Evolutionary conservation across 2,329 filamentous ascomycete genomes (phyloP).

Genomic region (Fusarium cicatricum): DNA sequence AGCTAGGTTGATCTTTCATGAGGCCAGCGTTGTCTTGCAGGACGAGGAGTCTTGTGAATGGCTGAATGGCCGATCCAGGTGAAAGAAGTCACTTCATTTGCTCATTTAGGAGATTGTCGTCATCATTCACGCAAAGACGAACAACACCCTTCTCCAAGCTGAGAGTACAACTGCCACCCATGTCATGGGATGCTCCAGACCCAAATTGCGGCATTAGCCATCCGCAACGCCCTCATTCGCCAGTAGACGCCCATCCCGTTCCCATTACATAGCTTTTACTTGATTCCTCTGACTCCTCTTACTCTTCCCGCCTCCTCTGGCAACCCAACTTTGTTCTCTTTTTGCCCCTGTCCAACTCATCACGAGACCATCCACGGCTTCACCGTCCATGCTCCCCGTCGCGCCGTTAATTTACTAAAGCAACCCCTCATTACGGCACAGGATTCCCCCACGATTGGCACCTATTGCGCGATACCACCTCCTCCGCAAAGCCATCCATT

Average conservation of each 20-base stretch:
- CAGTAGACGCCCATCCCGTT: constrained; percentile 38
- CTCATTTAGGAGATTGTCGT: background rate
- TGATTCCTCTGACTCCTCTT: constrained; percentile 43
- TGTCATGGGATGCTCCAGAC: constrained; percentile 29
- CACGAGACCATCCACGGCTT: constrained; percentile 40
- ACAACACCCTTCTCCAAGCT: background rate
- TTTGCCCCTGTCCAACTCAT: constrained; percentile 31
- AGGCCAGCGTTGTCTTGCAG: constrained; percentile 29
- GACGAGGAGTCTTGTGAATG: constrained; percentile 15
- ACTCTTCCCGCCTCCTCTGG: constrained; percentile 19
- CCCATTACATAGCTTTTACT: constrained; percentile 44
- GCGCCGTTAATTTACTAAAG: constrained; percentile 30
- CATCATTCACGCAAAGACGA: constrained; percentile 1
- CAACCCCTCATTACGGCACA: constrained; percentile 32
- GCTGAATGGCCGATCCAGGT: constrained; percentile 18
- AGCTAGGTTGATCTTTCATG: constrained; percentile 20
- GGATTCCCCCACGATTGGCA: constrained; percentile 39
- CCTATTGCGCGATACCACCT: constrained; percentile 37
- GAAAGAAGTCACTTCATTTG: background rate
- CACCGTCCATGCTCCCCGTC: constrained; percentile 24
- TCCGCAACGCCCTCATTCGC: constrained; percentile 33
- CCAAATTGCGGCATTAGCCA: constrained; percentile 35
- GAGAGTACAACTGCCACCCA: constrained; percentile 29
- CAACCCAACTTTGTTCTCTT: constrained; percentile 22
- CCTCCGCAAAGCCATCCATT: constrained; percentile 23